Base-by-base conservation (phyloP, 1,139 yeast species). In the Zygosaccharomyces pseudobailii region DNA sequence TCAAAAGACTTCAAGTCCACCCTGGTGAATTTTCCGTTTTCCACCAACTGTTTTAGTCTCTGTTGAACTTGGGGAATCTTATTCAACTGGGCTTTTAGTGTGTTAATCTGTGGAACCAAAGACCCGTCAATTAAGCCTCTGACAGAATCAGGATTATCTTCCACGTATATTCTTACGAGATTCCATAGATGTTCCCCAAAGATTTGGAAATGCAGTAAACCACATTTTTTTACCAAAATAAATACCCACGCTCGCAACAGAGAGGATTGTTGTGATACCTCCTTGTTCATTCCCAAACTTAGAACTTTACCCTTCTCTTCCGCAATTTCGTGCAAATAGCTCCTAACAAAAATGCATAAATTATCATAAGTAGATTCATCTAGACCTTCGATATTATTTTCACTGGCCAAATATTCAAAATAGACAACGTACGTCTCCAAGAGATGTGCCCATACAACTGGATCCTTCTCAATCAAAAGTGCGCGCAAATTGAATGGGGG, bases 371-470 rank as follows among this genome's bases (percentile, higher is more conserved):
- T 76, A 49, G 76, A 74, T 9, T 74, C 71, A 13, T 74, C 70
- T 22, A 84, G 63, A 36, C 68, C 69, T n/a, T 55, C 59, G 5
- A 69, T 40, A 27, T 58, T 57, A 22, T 57, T 54, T 2, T 63
- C 51, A 4, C 59, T 49, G 45, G 77, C 63, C 34, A 83, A 63
- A 50, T 70, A 75, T 48, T 73, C 71, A 55, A 80, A 72, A 20
- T 79, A 68, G 23, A 63, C 63, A 45, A 83, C 78, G 61, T 83
- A 85, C 4, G 79, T 78, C 53, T 82, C 86, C 13, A 84, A 67
- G 27, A 83, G 67, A 62, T 84, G 88, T 3, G 76, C 84, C 89
- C 90, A 85, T 8, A 85, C 84, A 30, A 85, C 89, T 0, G 94
- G 94, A 60, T 85, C 94, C 55, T 80, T 84, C 58, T 85, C 92